A percentile compares a stretch with the other conserved stretches of the same genome.
These are phyloP conservation scores for Rhypophila decipiens DNA, from an alignment of 495 filamentous ascomycete species.

Conservation along the genomic window DNA sequence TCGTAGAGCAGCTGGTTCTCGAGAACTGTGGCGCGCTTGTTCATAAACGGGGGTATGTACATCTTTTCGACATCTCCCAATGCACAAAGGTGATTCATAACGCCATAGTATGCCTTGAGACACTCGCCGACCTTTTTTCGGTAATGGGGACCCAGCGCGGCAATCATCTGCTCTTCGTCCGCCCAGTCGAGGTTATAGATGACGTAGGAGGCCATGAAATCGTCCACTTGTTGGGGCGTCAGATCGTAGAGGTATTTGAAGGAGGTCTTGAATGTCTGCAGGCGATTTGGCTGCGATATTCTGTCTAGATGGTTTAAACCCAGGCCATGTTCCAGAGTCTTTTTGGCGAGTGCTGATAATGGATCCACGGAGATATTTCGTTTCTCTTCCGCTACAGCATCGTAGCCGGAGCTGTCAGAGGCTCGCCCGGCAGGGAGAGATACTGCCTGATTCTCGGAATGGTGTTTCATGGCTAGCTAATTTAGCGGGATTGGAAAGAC, in stretches of 20 bases:
- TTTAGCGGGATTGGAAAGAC: no score
- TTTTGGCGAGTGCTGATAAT: not conserved
- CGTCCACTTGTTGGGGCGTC: conserved; percentile 53
- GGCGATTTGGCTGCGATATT: conserved; percentile 46
- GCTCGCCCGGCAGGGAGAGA: conserved; percentile 1
- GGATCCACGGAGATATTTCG: not conserved
- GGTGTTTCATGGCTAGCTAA: no score
- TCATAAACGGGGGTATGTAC: conserved; percentile 61
- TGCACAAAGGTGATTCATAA: conserved; percentile 59
- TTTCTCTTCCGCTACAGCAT: conserved; percentile 16
- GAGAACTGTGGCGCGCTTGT: conserved; percentile 47
- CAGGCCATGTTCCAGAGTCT: not conserved
- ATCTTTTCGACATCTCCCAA: conserved; percentile 64
- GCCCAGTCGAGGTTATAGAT: conserved; percentile 63
- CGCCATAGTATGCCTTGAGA: conserved; percentile 55
- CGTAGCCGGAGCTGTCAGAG: conserved; percentile 12
- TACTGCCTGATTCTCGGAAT: no score
- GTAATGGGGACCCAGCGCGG: conserved; percentile 52
- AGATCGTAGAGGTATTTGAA: conserved; percentile 53
- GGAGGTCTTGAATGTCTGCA: conserved; percentile 48
- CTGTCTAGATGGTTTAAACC: conserved; percentile 26
- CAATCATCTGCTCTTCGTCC: conserved; percentile 51
- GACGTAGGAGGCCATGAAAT: conserved; percentile 61
- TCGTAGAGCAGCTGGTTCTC: conserved; percentile 55
- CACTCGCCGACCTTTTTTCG: conserved; percentile 54